These are phyloP conservation scores for Fusarium irregulare DNA, from an alignment of 2,329 filamentous ascomycete genomes.

Conservation along the genomic window DNA sequence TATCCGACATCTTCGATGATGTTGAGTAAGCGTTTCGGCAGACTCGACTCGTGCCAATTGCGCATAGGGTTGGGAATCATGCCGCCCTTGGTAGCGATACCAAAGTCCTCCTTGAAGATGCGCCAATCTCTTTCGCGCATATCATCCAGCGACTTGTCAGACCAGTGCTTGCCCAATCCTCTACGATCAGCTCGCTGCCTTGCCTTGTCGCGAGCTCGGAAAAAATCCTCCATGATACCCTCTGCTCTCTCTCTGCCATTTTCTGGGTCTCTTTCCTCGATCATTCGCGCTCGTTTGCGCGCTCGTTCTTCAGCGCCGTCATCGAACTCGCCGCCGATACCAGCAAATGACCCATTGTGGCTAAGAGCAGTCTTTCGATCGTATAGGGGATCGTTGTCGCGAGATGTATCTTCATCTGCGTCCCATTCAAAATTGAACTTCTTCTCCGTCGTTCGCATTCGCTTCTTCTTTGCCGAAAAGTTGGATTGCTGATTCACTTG, in stretches of 20 bases:
- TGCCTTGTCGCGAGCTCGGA: constrained; percentile 70
- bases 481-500: constrained; percentile 84
- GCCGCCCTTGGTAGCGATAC: constrained; percentile 93
- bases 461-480: constrained; percentile 96
- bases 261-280: constrained; percentile 80
- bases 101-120: constrained; percentile 99
- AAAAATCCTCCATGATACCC: constrained; percentile 84
- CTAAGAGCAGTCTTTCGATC: constrained; percentile 46
- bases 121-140: constrained; percentile 99
- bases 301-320: constrained; percentile 66
- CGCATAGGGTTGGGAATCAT: constrained; percentile 96
- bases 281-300: constrained; percentile 71
- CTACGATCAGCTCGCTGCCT: constrained; percentile 79
- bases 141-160: constrained; percentile 88
- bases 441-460: constrained; percentile 89
- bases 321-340: constrained; percentile 63
- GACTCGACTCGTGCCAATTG: constrained; percentile 85
- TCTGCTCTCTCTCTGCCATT: constrained; percentile 80
- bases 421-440: constrained; percentile 99
- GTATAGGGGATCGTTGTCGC: constrained; percentile 80
- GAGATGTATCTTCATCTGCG: constrained; percentile 84
- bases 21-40: constrained; percentile 81
- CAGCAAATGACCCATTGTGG: constrained; percentile 56
- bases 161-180: constrained; percentile 92
- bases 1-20: constrained; percentile 90